Conservation (phyloP, 164 flowering plant species). For the Aristolochia contorta region DNA sequence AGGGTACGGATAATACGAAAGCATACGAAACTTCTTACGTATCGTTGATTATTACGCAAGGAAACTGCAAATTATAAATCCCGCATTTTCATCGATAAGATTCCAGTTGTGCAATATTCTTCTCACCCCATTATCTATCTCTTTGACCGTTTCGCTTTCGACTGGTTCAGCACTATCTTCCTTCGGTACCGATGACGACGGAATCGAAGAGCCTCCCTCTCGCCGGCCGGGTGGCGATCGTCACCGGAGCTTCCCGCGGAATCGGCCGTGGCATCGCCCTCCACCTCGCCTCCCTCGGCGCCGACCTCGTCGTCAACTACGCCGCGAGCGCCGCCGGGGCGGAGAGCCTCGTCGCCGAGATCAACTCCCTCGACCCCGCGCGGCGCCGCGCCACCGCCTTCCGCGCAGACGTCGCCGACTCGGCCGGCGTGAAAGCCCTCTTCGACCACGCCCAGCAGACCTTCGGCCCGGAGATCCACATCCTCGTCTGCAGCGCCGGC, state of each 20-base stretch:
- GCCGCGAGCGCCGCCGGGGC: constrained; percentile 21
- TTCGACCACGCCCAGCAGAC: constrained; percentile 38
- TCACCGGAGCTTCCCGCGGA: constrained; percentile 55
- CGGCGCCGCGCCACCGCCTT: constrained; percentile 34
- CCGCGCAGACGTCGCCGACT: constrained; percentile 43
- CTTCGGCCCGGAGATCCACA: constrained; percentile 28
- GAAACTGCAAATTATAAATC: too few relatives aligned
- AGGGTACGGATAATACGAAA: too few relatives aligned
- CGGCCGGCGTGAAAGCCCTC: constrained; percentile 36
- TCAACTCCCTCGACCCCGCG: background rate
- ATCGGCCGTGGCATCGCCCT: constrained; percentile 36
- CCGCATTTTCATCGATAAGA: too few relatives aligned
- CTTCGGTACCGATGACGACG: too few relatives aligned
- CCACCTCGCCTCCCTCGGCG: constrained; percentile 44
- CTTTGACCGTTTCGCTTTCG: too few relatives aligned
- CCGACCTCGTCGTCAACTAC: constrained; percentile 37
- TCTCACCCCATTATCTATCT: too few relatives aligned
- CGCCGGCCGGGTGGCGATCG: constrained; percentile 38
- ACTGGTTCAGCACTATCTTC: too few relatives aligned
- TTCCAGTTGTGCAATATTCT: too few relatives aligned
- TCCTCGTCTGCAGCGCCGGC: constrained; percentile 56
- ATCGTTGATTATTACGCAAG: too few relatives aligned
- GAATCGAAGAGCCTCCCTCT: constrained; percentile 12
- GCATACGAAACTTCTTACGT: too few relatives aligned
- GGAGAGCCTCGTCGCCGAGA: constrained; percentile 15